These are phyloP conservation scores for Colletotrichum destructivum DNA, from an alignment of 2,329 filamentous ascomycete genomes.

Conservation along the genomic window DNA sequence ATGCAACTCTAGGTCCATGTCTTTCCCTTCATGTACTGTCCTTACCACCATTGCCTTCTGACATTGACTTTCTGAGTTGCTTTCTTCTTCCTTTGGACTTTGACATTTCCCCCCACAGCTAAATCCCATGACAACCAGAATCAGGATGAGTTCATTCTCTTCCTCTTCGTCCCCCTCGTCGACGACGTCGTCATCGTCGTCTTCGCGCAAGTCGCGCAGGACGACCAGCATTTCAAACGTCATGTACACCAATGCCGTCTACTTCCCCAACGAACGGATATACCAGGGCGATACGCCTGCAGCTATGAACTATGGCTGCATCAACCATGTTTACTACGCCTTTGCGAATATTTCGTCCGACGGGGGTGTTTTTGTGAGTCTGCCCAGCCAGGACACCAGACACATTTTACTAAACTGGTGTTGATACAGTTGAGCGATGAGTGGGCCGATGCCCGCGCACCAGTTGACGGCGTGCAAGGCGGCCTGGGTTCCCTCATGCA, in stretches of 20 bases:
- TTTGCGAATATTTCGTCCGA: slow-evolving; percentile 82
- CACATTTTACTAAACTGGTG: slow-evolving; percentile 14
- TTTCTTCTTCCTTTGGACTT: background rate
- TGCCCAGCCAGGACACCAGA: slow-evolving; percentile 30
- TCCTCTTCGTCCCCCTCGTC: slow-evolving; percentile 56
- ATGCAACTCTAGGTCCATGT: slow-evolving; percentile 39
- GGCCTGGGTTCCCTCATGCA: slow-evolving; percentile 82
- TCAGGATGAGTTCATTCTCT: slow-evolving; percentile 57
- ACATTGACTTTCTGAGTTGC: slow-evolving; percentile 8
- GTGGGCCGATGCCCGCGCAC: slow-evolving; percentile 80
- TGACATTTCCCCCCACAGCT: background rate
- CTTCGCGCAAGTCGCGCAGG: slow-evolving; percentile 63
- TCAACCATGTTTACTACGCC: slow-evolving; percentile 87
- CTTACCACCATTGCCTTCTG: slow-evolving; percentile 34
- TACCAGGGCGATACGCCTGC: slow-evolving; percentile 82
- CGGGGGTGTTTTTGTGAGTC: slow-evolving; percentile 81
- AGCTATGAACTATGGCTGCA: slow-evolving; percentile 80
- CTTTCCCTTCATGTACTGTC: slow-evolving; percentile 40
- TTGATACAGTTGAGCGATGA: slow-evolving; percentile 79
- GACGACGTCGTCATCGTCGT: slow-evolving; percentile 57
- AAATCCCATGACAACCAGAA: slow-evolving; percentile 22
- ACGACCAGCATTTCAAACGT: slow-evolving; percentile 62
- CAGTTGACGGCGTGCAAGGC: slow-evolving; percentile 79
- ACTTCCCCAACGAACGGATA: slow-evolving; percentile 86
- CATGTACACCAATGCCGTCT: slow-evolving; percentile 81